Percentiles rank a stretch among this genome's conserved stretches.
Evolutionary conservation across 495 filamentous ascomycete species (phyloP).

Genomic region (Elaphomyces granulatus): DNA sequence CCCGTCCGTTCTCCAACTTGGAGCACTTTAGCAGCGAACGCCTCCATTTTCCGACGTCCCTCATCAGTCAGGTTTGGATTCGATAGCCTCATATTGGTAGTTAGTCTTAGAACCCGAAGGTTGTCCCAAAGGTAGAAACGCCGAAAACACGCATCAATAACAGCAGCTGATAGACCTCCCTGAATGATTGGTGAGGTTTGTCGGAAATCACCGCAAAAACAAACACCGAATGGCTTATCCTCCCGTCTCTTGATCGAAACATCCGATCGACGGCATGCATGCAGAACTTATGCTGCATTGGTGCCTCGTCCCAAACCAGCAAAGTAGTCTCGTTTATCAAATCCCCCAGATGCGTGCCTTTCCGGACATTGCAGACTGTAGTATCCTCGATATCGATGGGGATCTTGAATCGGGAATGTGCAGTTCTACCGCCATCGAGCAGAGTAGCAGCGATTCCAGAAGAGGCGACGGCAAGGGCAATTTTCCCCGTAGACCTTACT

Average conservation of each 20-base stretch:
- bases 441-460: background rate
- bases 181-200: background rate
- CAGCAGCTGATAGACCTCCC: background rate
- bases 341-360: background rate
- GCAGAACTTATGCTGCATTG: background rate
- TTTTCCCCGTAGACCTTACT: background rate
- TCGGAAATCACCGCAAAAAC: background rate
- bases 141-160: background rate
- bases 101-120: background rate
- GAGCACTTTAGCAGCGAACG: background rate
- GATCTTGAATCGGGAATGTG: background rate
- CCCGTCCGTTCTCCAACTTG: background rate
- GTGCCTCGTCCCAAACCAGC: background rate
- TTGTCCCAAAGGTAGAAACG: background rate
- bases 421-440: background rate
- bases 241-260: too few relatives aligned
- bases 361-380: background rate
- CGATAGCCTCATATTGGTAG: background rate
- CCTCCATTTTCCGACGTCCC: background rate
- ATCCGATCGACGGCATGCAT: background rate
- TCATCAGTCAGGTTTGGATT: background rate
- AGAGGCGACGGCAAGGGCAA: background rate
- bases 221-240: too few relatives aligned
- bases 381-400: background rate
- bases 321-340: background rate